These are phyloP conservation scores for Oryza coarctata DNA, from an alignment of 176 grass and related monocot genomes.

Conservation along the genomic window DNA sequence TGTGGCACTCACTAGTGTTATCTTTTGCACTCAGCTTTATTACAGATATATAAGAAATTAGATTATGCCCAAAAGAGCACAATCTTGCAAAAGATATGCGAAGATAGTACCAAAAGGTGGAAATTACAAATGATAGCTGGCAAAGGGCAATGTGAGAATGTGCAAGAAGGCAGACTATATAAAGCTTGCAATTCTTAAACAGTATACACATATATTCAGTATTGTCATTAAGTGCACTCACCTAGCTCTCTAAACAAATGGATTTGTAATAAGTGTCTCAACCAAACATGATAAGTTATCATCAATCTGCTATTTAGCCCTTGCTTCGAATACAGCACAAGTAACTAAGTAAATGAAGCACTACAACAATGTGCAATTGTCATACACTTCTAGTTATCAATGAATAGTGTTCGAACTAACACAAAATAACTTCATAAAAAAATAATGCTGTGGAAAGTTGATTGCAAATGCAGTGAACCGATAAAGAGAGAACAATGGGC, in stretches of 20 bases:
- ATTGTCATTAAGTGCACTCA: background rate
- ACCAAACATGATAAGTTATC: background rate
- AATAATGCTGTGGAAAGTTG: background rate
- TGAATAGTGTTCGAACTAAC: background rate
- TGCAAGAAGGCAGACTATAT: background rate
- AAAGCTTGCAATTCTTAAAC: background rate
- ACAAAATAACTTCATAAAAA: conserved; percentile 16
- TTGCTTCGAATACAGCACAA: background rate
- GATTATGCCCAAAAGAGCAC: background rate
- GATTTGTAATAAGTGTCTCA: background rate
- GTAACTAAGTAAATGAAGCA: background rate
- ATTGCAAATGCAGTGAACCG: background rate
- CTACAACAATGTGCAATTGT: background rate
- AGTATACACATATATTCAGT: background rate
- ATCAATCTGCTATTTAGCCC: too few relatives aligned
- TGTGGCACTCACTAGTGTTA: background rate
- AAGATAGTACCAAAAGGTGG: background rate
- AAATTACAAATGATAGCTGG: background rate
- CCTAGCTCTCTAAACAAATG: background rate
- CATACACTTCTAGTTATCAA: background rate
- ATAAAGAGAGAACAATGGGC: conserved; percentile 20
- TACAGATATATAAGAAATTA: background rate
- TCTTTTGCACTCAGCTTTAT: background rate
- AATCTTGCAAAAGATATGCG: conserved; percentile 22
- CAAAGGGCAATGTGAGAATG: background rate